phyloP scores from a whole-genome alignment of 306 rosid species.

The Lupinus albus region DNA sequence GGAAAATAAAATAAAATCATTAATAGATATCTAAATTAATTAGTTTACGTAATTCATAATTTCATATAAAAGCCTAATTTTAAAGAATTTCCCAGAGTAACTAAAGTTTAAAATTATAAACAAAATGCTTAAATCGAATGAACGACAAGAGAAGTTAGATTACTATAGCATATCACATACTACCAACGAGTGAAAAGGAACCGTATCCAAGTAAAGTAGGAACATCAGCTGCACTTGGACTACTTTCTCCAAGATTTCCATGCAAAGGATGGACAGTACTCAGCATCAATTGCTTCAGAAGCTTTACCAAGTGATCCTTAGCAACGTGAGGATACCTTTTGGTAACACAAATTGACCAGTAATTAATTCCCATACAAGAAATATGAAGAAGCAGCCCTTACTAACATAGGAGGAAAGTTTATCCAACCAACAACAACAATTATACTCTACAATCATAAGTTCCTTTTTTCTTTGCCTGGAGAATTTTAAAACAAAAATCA shows the following conservation, averaged over 20 bases:
- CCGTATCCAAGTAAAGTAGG: constrained; percentile 89
- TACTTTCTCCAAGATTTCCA: constrained; percentile 54
- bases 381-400: constrained; percentile 25
- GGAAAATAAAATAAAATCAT: constrained; percentile 31
- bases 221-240: constrained; percentile 84
- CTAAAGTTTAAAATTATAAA: constrained; percentile 10
- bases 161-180: constrained; percentile 59
- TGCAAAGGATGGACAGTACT: constrained; percentile 53
- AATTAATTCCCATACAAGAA: constrained; percentile 27
- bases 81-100: constrained; percentile 10
- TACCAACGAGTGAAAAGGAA: constrained; percentile 76
- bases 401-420: constrained; percentile 6
- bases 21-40: constrained; percentile 19
- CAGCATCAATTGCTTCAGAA: constrained; percentile 72
- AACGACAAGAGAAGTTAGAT: constrained; percentile 36
- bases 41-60: constrained; percentile 20
- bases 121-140: constrained; percentile 30
- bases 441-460: constrained; percentile 7
- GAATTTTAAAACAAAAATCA: not conserved
- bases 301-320: constrained; percentile 84
- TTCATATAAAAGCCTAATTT: constrained; percentile 13
- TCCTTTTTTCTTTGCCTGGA: constrained; percentile 5
- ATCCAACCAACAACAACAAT: constrained; percentile 23
- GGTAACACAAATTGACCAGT: constrained; percentile 43
- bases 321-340: constrained; percentile 79